A percentile compares a stretch with the other conserved stretches of the same genome.
phyloP scores from a whole-genome alignment of 73 alveolate genomes.

The Blepharisma stoltei region DNA sequence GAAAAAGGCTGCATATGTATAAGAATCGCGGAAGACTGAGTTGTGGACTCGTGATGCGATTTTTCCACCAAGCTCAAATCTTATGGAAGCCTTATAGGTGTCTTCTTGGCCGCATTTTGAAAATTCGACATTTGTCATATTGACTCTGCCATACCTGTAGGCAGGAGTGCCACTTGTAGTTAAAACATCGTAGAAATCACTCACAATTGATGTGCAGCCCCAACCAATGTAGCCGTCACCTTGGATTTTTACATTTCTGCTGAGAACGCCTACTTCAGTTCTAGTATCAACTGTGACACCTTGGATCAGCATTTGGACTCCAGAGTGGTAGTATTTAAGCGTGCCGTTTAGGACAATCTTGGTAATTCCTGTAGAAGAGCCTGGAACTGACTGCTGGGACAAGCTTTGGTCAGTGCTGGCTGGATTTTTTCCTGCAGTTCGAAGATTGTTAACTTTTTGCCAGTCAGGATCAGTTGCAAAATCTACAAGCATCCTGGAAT shows the following conservation, averaged over 20 bases:
- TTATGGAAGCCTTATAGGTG: neutral
- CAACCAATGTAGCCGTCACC: slow-evolving; percentile 50
- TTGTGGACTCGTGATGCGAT: neutral
- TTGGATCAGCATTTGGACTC: neutral
- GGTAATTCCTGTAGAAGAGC: neutral
- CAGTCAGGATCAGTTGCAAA: slow-evolving; percentile 5
- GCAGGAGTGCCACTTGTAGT: neutral
- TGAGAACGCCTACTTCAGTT: slow-evolving; percentile 78
- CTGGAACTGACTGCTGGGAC: neutral
- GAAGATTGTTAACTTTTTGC: slow-evolving; percentile 1
- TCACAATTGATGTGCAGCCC: slow-evolving; percentile 9
- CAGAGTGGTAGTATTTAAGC: neutral
- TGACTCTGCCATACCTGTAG: neutral
- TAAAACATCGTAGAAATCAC: slow-evolving; percentile 20
- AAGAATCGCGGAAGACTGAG: neutral
- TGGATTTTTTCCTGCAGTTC: slow-evolving; percentile 20
- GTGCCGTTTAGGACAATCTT: neutral
- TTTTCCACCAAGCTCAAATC: neutral
- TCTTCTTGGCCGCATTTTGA: slow-evolving; percentile 17
- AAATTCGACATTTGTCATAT: slow-evolving; percentile 2
- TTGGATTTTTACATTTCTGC: slow-evolving; percentile 70
- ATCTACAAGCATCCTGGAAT: neutral
- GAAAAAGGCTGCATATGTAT: neutral
- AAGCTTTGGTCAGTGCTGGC: neutral
- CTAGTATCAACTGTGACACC: slow-evolving; percentile 38